Evolutionary conservation across 176 grass and related monocot genomes (phyloP), one percentile per base, ranked within the genome.

Genomic region (Musa beccarii): DNA sequence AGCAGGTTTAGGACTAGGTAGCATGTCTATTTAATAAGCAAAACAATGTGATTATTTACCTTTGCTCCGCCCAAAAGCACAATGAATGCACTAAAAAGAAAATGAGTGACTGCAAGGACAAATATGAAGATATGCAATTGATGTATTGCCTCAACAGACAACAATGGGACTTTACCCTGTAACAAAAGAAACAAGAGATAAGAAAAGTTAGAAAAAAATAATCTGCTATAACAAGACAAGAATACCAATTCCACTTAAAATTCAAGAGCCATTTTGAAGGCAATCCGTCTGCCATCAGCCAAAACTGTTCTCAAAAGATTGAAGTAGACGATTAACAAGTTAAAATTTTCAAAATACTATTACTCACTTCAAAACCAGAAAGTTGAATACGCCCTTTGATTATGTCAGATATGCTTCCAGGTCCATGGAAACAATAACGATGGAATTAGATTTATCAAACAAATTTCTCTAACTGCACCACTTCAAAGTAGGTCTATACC

Each of bases 91-190:
- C 93, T 90, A 76, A 96, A 96, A 51, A 86, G 43, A 51, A 96
- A 81, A 85, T 96, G 89, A 54, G 85, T 92, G 72, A 96, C 78
- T 20, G 93, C 93, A 74, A 96, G 76, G 75, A 96, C 87, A 71
- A 96, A 96, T 81, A 92, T 92, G 79, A 96, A 96, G 52, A 96
- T 92, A 71, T 96, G 93, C 85, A 96, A 76, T 62, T 87, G 89
- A 82, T 92, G 89, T 83, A 83, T 86, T 52, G 93, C 93, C 82
- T 96, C 93, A 53, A 96, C 69, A 57, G 93, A 92, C 70, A 92
- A 76, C 63, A 96, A 54, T 63, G 93, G 93, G 76, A 83, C 85
- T 81, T 88, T 85, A 52, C 76, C 85, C 89, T 96, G 73, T 79
- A 79, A 8, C 25, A 85, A 71, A 81, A 85, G 16, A 79, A 69